Evolutionary conservation across 805 yeast genomes (phyloP).

Genomic region (Metschnikowia rubicola): DNA sequence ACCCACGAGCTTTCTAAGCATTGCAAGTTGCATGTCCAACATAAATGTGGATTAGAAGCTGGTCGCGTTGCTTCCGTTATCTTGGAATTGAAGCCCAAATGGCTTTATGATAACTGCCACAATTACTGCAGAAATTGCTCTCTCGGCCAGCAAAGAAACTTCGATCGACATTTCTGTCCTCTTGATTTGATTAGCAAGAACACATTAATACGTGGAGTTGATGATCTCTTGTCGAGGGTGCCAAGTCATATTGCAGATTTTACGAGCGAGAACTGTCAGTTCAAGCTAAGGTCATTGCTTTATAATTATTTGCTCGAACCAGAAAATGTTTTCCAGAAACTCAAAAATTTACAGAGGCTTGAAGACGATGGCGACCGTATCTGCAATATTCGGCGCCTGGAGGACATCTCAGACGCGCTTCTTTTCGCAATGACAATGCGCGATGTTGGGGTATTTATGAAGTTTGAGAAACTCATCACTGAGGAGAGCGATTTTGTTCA

Average conservation of each 20-base stretch:
- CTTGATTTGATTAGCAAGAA: constrained; percentile 11
- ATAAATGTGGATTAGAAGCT: background rate
- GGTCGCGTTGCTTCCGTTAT: constrained; percentile 3
- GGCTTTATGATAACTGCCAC: constrained; percentile 16
- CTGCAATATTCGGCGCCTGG: constrained; percentile 26
- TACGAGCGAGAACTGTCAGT: background rate
- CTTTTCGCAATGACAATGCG: constrained; percentile 50
- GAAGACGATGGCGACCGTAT: constrained; percentile 31
- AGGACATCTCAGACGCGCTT: constrained; percentile 39
- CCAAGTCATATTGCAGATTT: background rate
- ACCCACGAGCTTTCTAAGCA: constrained; percentile 32
- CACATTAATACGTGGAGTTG: constrained; percentile 9
- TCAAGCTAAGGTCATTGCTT: constrained; percentile 2
- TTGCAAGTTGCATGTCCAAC: constrained; percentile 28
- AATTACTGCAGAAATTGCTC: constrained; percentile 19
- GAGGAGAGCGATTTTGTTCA: background rate
- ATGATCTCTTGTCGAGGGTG: constrained; percentile 11
- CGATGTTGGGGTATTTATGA: constrained; percentile 53
- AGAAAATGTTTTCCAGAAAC: constrained; percentile 25
- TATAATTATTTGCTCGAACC: background rate
- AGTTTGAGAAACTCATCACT: constrained; percentile 8
- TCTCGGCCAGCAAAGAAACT: constrained; percentile 11
- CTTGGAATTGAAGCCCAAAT: constrained; percentile 19
- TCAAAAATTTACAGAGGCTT: constrained; percentile 33
- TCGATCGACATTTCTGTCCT: constrained; percentile 16